Conservation (phyloP, 768 basidiomycete species). For the Trametes meyenii region DNA sequence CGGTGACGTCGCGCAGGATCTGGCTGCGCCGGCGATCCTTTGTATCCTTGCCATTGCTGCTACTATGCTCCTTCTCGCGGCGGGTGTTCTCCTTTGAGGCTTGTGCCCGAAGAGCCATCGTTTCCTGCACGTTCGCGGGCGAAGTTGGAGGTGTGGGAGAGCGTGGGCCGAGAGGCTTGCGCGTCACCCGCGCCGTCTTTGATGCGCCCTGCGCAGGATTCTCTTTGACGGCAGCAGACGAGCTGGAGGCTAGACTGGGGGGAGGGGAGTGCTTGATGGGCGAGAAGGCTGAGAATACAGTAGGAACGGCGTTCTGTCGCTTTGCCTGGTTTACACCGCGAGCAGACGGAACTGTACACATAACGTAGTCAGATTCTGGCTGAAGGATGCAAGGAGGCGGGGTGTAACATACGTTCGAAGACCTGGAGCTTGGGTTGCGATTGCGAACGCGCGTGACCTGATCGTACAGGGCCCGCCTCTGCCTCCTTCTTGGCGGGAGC, state of each 20-base stretch:
- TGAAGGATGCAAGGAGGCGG: not conserved
- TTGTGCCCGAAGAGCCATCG: slow-evolving; percentile 5
- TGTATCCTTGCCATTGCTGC: slow-evolving; percentile 23
- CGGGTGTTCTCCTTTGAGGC: slow-evolving; percentile 22
- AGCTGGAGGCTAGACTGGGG: not conserved
- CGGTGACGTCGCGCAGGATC: slow-evolving; percentile 24
- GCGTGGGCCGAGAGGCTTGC: slow-evolving; percentile 33
- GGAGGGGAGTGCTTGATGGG: slow-evolving; percentile 28
- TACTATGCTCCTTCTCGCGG: slow-evolving; percentile 35
- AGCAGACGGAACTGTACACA: not conserved
- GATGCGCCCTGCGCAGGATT: slow-evolving; percentile 11
- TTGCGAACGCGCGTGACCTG: slow-evolving; percentile 32
- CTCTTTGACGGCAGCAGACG: slow-evolving; percentile 19
- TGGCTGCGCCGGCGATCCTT: slow-evolving; percentile 25
- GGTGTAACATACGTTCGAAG: slow-evolving; percentile 21
- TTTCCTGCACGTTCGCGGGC: slow-evolving; percentile 2
- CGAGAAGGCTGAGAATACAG: slow-evolving; percentile 27
- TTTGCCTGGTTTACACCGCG: slow-evolving; percentile 16
- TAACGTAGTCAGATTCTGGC: not conserved
- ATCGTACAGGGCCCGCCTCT: not conserved
- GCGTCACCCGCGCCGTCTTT: slow-evolving; percentile 19
- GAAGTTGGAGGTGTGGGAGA: slow-evolving; percentile 29
- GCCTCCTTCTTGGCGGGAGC: not conserved
- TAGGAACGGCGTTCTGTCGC: slow-evolving; percentile 16
- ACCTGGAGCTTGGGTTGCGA: slow-evolving; percentile 41